Percentiles rank a stretch among this genome's conserved stretches.
These are phyloP conservation scores for Pythium biforme DNA, from an alignment of 352 stramenopile species.

Conservation along the genomic window DNA sequence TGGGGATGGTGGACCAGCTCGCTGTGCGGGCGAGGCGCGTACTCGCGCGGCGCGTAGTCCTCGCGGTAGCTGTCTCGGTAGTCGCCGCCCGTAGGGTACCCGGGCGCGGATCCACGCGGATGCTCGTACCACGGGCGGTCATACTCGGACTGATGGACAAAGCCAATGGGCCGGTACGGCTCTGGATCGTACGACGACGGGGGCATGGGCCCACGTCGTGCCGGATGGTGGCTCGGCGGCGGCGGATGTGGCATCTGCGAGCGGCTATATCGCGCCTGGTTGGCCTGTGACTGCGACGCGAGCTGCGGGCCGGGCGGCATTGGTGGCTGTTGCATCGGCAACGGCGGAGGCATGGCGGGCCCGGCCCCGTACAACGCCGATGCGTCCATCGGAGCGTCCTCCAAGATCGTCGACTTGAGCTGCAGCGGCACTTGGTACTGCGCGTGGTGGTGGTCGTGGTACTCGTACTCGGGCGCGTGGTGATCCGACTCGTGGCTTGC, in stretches of 20 bases:
- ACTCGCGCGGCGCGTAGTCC: neutral
- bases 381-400: neutral
- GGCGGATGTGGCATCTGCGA: neutral
- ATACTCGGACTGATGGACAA: slow-evolving; percentile 14
- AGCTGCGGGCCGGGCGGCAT: neutral
- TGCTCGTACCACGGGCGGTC: slow-evolving; percentile 9
- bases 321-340: too few relatives aligned
- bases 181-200: neutral
- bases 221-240: neutral
- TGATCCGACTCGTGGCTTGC: slow-evolving; percentile 25
- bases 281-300: neutral
- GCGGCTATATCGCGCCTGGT: neutral
- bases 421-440: slow-evolving; percentile 5
- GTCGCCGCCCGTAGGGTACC: slow-evolving; percentile 1
- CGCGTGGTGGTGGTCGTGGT: neutral
- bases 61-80: slow-evolving; percentile 6
- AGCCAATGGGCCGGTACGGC: slow-evolving; percentile 17
- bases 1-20: neutral
- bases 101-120: neutral
- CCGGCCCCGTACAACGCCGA: too few relatives aligned
- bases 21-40: slow-evolving; percentile 1
- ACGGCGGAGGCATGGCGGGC: neutral
- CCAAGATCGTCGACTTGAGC: slow-evolving; percentile 12
- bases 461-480: slow-evolving; percentile 2
- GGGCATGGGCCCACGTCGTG: neutral